A percentile compares a stretch with the other conserved stretches of the same genome.
phyloP scores from a whole-genome alignment of 2,329 filamentous ascomycete genomes.

The Penicillium sp. region DNA sequence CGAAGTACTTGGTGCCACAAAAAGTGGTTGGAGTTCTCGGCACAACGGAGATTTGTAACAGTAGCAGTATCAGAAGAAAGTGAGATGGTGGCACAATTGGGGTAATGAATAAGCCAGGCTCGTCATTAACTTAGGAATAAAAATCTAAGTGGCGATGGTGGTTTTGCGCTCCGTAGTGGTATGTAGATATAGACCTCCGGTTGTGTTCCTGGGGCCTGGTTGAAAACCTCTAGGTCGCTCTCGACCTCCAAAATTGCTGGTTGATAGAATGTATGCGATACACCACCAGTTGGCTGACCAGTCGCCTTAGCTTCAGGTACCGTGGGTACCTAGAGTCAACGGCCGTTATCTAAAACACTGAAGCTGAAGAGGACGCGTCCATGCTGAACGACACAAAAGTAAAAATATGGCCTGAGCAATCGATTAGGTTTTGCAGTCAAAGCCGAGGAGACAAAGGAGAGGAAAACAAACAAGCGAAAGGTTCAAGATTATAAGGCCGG shows the following conservation, averaged over 20 bases:
- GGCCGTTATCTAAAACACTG: slow-evolving; percentile 19
- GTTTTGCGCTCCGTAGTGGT: background rate
- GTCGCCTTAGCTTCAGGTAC: slow-evolving; percentile 23
- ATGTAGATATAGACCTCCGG: background rate
- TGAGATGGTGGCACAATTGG: slow-evolving; percentile 8
- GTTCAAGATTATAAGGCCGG: slow-evolving; percentile 11
- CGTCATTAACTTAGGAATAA: background rate
- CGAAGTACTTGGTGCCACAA: slow-evolving; percentile 9
- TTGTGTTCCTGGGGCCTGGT: background rate
- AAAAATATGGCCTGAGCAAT: slow-evolving; percentile 7
- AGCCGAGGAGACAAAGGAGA: slow-evolving; percentile 3
- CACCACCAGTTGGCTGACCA: slow-evolving; percentile 16
- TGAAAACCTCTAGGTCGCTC: background rate
- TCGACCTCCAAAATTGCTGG: background rate
- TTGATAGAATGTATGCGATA: slow-evolving; percentile 16
- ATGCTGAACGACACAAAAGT: slow-evolving; percentile 12
- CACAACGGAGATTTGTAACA: background rate
- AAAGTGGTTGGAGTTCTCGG: slow-evolving; percentile 13
- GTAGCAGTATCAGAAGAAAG: background rate
- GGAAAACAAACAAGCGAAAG: slow-evolving; percentile 11
- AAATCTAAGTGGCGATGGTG: background rate
- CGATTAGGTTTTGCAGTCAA: slow-evolving; percentile 8
- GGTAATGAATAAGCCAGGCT: slow-evolving; percentile 6
- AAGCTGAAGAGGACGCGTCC: slow-evolving; percentile 17
- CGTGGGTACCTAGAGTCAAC: slow-evolving; percentile 23